Conservation (phyloP, 805 yeast genomes). For the Yarrowia deformans region DNA sequence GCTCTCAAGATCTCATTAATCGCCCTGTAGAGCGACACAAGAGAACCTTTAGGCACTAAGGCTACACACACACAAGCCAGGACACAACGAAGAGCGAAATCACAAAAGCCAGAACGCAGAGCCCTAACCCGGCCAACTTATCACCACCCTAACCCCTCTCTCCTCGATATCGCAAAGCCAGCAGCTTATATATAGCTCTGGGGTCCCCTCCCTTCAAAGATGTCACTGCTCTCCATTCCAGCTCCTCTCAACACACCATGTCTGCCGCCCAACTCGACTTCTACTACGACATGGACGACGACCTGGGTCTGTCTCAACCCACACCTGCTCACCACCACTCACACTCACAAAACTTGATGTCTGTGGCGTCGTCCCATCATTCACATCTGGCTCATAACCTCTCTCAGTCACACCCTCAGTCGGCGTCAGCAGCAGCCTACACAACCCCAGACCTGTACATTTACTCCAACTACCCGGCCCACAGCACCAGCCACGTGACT, state of each 20-base stretch:
- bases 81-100: not conserved
- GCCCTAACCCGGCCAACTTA: slow-evolving; percentile 11
- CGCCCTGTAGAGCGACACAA: too few relatives aligned
- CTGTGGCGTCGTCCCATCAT: too few relatives aligned
- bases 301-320: not conserved
- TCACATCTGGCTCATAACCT: not conserved
- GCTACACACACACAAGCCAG: not conserved
- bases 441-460: slow-evolving; percentile 25
- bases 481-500: not conserved
- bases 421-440: not conserved
- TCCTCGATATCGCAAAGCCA: slow-evolving; percentile 1
- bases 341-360: not conserved
- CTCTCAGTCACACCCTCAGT: not conserved
- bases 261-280: slow-evolving; percentile 22
- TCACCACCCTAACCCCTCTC: slow-evolving; percentile 37
- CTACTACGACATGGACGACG: slow-evolving; percentile 31
- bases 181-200: slow-evolving; percentile 2
- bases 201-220: not conserved
- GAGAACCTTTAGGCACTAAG: too few relatives aligned
- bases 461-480: slow-evolving; percentile 1
- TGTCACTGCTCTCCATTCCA: not conserved
- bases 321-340: too few relatives aligned
- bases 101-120: not conserved
- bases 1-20: slow-evolving; percentile 4
- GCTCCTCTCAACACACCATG: not conserved